A percentile compares a stretch with the other conserved stretches of the same genome.
phyloP scores from a whole-genome alignment of 78 protist species.

The Dictyostelium capitatum region DNA sequence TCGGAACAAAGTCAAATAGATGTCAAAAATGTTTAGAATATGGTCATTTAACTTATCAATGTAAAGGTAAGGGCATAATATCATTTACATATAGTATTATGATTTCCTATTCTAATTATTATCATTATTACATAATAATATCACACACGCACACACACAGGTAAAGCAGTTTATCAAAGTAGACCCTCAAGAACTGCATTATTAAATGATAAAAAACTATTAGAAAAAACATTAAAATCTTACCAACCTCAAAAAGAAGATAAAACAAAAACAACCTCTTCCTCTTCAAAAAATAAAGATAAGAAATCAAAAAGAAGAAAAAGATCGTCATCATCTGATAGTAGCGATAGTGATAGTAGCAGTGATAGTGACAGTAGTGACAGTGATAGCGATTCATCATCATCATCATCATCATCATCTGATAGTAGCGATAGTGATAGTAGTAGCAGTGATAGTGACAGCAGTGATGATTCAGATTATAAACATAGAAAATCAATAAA shows the following conservation, averaged over 20 bases:
- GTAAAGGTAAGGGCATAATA: neutral
- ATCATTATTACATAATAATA: neutral
- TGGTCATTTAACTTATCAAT: conserved; percentile 10
- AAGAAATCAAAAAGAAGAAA: conserved; percentile 10
- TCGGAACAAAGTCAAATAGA: neutral
- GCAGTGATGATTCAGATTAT: neutral
- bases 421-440: neutral
- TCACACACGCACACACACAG: no score
- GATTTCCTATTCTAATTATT: no score
- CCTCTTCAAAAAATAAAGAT: neutral
- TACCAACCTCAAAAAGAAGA: neutral
- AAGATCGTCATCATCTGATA: neutral
- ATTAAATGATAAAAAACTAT: conserved; percentile 3
- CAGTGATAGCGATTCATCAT: neutral
- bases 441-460: neutral
- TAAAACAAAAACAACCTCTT: neutral
- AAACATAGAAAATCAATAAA: neutral
- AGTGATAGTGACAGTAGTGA: no score
- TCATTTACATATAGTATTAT: no score
- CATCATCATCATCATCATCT: neutral
- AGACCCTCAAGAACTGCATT: conserved; percentile 36
- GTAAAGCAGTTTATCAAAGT: neutral
- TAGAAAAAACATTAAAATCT: conserved; percentile 15
- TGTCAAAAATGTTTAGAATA: conserved; percentile 45
- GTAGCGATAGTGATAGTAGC: neutral